Base-by-base conservation (phyloP, 768 basidiomycete species). In the Tricholoma furcatifolium region DNA sequence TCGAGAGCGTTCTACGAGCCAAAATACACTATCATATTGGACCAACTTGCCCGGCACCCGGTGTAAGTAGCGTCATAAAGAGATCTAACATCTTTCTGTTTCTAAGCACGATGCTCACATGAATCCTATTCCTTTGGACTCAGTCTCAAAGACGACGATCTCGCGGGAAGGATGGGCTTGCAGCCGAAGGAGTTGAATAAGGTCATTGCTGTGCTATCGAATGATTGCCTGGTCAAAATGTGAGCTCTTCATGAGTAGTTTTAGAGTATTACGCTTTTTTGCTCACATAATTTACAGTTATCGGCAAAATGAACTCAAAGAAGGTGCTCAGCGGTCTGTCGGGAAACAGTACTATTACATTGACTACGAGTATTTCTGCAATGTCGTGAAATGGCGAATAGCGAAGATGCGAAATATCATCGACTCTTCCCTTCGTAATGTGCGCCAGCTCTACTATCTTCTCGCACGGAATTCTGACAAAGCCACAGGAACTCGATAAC, bases 371-470 rank as follows among this genome's bases (percentile, higher is more conserved):
- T 84, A 87, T 64, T 95, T 98, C 66, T 94, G 92, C 71, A 94
- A 98, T 69, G 94, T 98, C 42, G 91, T 96, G 70, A 98, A 98
- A 69, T 99, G 96, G 92, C 81, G 95, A 36, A 84, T 98, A 49
- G 91, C 91, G 4, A 89, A 91, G 65, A 94, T 98, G 92, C 81
- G 91, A 57, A 80, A 85, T 56, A 83, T 84, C 55, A 93, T 99
- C 57, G 94, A 98, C 71, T 85, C 88, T 30, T 86, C 85, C 48
- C 76, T 96, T 60, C 87, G 93, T 58, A 93, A 95, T 70, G 95
- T 93, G 55, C 51, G 83, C 74, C 31, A 23, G 43, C 17, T 8
- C 12, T 24, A 12, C 24, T 41, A 34, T 17, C 30, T 34, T 43
- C 36, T 15, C 34, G 31, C 10, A 18, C 15, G 34, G n/a, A 36